Percentiles rank a stretch among this genome's conserved stretches.
phyloP scores from a whole-genome alignment of 2,329 filamentous ascomycete species.

The Phoma sp. region DNA sequence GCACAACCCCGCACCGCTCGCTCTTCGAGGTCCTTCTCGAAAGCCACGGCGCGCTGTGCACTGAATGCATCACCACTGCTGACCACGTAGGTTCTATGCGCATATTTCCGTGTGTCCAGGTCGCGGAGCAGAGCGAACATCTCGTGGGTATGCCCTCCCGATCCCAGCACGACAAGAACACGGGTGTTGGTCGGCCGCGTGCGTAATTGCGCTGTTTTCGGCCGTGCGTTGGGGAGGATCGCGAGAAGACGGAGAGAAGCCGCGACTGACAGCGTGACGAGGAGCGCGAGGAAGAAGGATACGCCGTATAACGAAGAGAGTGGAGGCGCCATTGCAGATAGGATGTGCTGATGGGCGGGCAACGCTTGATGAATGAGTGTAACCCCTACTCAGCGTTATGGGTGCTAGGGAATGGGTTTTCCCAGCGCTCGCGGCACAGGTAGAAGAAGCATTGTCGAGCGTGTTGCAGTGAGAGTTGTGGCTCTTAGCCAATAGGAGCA shows the following conservation, averaged over 20 bases:
- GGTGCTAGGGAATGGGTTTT: not conserved
- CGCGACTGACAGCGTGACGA: constrained; percentile 43
- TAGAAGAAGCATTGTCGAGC: not conserved
- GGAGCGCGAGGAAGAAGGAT: constrained; percentile 41
- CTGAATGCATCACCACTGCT: constrained; percentile 79
- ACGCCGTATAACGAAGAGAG: constrained; percentile 29
- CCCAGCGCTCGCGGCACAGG: not conserved
- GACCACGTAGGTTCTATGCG: constrained; percentile 80
- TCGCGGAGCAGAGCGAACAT: constrained; percentile 84
- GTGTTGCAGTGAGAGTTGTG: not conserved
- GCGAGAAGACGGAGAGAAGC: constrained; percentile 48
- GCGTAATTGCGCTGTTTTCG: constrained; percentile 24
- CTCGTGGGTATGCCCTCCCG: constrained; percentile 92
- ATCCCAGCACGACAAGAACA: constrained; percentile 83
- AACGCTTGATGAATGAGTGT: not conserved
- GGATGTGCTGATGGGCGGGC: not conserved
- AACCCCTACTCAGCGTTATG: too few species aligned
- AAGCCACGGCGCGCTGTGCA: constrained; percentile 65
- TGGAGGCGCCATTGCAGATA: constrained; percentile 29
- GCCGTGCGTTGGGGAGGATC: constrained; percentile 46
- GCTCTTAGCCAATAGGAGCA: not conserved
- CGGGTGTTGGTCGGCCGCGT: constrained; percentile 57
- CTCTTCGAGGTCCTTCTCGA: constrained; percentile 59
- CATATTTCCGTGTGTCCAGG: constrained; percentile 54
- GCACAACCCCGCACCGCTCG: constrained; percentile 8